These are phyloP conservation scores for Phytophthora hibernalis DNA, from an alignment of 352 stramenopile species.

Conservation along the genomic window DNA sequence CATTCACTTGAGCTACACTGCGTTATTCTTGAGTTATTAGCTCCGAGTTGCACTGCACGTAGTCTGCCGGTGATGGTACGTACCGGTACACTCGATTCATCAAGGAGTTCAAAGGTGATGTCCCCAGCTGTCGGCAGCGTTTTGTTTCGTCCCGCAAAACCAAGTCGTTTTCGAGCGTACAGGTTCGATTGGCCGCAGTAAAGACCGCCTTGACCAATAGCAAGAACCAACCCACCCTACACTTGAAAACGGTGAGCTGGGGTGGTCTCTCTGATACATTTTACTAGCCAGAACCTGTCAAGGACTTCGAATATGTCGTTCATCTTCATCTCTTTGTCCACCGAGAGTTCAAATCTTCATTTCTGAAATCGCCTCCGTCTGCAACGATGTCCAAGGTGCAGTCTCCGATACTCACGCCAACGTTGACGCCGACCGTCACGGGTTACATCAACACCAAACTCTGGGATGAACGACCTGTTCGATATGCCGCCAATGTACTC, in stretches of 20 bases:
- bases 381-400: constrained; percentile 28
- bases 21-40: no score
- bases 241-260: constrained; percentile 16
- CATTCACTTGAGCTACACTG: neutral
- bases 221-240: constrained; percentile 5
- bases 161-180: constrained; percentile 1
- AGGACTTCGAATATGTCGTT: neutral
- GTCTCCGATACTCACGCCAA: constrained; percentile 24
- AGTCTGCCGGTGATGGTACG: no score
- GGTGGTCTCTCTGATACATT: neutral
- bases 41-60: no score
- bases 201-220: constrained; percentile 5
- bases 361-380: constrained; percentile 17
- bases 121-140: neutral
- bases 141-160: constrained; percentile 2
- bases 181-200: constrained; percentile 5
- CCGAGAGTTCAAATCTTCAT: constrained; percentile 6
- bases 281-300: neutral
- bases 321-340: neutral
- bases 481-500: constrained; percentile 61
- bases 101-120: neutral
- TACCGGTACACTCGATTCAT: neutral
- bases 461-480: constrained; percentile 52
- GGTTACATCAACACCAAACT: constrained; percentile 34
- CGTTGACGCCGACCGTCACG: constrained; percentile 17